These are phyloP conservation scores for Cyberlindnera mrakii DNA, from an alignment of 805 yeast species.

Conservation along the genomic window DNA sequence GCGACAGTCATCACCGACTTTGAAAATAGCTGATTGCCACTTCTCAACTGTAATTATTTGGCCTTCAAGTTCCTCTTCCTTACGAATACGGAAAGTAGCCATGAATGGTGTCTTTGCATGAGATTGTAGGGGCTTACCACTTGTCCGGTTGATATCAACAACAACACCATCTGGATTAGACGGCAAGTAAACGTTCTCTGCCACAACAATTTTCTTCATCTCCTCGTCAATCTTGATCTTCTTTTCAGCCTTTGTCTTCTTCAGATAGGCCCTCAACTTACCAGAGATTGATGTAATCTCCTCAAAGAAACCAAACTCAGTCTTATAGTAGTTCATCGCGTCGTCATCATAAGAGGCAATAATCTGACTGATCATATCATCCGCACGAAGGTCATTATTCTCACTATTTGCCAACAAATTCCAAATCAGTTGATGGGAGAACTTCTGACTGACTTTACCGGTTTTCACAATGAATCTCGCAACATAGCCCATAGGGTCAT, in stretches of 20 bases:
- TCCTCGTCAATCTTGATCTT: conserved; percentile 94
- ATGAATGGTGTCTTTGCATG: conserved; percentile 98
- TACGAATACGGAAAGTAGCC: conserved; percentile 87
- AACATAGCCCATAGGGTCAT: conserved; percentile 79
- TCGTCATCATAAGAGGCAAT: conserved; percentile 49
- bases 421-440: conserved; percentile 98
- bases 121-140: conserved; percentile 92
- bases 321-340: conserved; percentile 65
- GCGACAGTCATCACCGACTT: conserved; percentile 98
- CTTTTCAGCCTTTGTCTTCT: conserved; percentile 92
- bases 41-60: conserved; percentile 45
- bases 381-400: conserved; percentile 79
- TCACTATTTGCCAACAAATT: conserved; percentile 91
- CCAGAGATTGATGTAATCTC: conserved; percentile 94
- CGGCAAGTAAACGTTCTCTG: conserved; percentile 86
- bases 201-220: conserved; percentile 70
- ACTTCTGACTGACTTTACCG: conserved; percentile 81
- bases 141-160: conserved; percentile 81
- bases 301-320: conserved; percentile 82
- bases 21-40: conserved; percentile 95
- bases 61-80: conserved; percentile 41
- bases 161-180: conserved; percentile 96
- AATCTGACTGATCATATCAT: conserved; percentile 68
- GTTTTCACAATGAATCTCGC: conserved; percentile 87
- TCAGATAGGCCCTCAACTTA: conserved; percentile 88